A percentile compares a stretch with the other conserved stretches of the same genome.
phyloP scores from a whole-genome alignment of 352 stramenopile genomes.

The Globisporangium carolinianum region DNA sequence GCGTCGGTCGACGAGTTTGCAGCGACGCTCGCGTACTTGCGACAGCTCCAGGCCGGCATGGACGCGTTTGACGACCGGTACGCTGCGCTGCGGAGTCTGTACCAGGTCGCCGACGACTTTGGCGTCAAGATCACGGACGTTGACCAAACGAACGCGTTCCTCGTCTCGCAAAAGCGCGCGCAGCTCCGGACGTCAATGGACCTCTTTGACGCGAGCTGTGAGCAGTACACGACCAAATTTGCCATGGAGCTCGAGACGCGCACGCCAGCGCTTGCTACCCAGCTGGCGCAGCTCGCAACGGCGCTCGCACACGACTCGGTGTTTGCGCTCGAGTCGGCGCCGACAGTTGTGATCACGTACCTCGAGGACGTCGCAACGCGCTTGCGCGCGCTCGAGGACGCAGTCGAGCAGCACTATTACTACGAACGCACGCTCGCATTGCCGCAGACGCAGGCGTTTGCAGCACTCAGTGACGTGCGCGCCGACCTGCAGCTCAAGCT shows the following conservation, averaged over 20 bases:
- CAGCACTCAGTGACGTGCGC: constrained; percentile 67
- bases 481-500: constrained; percentile 74
- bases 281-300: constrained; percentile 24
- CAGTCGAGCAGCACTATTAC: constrained; percentile 32
- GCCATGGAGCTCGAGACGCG: constrained; percentile 57
- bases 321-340: constrained; percentile 42
- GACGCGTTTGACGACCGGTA: constrained; percentile 53
- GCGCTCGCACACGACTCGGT: constrained; percentile 29
- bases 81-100: constrained; percentile 41
- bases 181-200: constrained; percentile 75
- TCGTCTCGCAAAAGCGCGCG: constrained; percentile 64
- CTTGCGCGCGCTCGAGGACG: constrained; percentile 25
- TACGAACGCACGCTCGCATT: constrained; percentile 53
- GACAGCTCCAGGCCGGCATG: constrained; percentile 40
- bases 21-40: constrained; percentile 44
- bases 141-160: constrained; percentile 69
- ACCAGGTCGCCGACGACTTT: constrained; percentile 64
- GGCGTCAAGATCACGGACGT: constrained; percentile 53
- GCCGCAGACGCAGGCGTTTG: constrained; percentile 63
- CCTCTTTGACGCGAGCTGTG: constrained; percentile 58
- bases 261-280: constrained; percentile 29
- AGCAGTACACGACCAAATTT: constrained; percentile 75
- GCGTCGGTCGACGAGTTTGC: constrained; percentile 68
- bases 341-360: constrained; percentile 40
- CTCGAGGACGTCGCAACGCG: constrained; percentile 28